Base-by-base conservation (phyloP, 106 monocot genomes). In the Posidonia australis region DNA sequence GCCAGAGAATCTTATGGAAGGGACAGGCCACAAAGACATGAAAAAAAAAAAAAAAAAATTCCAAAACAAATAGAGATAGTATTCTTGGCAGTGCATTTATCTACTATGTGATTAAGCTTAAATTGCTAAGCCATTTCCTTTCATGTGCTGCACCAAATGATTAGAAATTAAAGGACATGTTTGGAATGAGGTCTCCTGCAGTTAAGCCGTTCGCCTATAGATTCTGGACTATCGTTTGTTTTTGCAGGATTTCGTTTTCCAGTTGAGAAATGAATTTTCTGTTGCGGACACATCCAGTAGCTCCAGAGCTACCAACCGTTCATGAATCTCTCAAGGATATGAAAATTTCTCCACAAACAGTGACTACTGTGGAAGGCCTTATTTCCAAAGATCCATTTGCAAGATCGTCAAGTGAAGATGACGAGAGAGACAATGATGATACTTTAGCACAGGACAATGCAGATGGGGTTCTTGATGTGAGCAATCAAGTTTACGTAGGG, bases 381-480 rank as follows among this genome's bases (percentile, higher is more conserved):
- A 43, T 62, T 11, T 62, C 32, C 30, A 29, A 62, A 43, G 61
- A 62, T 43, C 17, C 42, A 5, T 62, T 31, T 16, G 42, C 31
- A 42, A 60, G 31, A 36, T 60, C 60, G 31, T 60, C 36, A n/a
- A 62, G 43, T 42, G 61, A 62, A 62, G 56, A 65, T 14, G 46
- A 58, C 26, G 56, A 23, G 18, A 13, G 19, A 4, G 46, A 65
- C n/a, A 57, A 65, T 30, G 61, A 73, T 66, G 18, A 56, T 21
- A 9, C 43, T 25, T 28, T 14, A 51, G 36, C 36, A 2, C 7
- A 2, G 2, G 10, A n/a, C 16, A 43, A 12, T 4, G 63, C 18
- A 14, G 64, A 58, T 65, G 52, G 27, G 18, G 4, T 10, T 22
- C 19, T 45, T 30, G 18, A 46, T 22, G 73, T 27, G 43, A 43